A percentile compares a stretch with the other conserved stretches of the same genome.
These are phyloP conservation scores for Porphyra umbilicalis DNA, from an alignment of 31 red algal genomes.

Conservation along the genomic window DNA sequence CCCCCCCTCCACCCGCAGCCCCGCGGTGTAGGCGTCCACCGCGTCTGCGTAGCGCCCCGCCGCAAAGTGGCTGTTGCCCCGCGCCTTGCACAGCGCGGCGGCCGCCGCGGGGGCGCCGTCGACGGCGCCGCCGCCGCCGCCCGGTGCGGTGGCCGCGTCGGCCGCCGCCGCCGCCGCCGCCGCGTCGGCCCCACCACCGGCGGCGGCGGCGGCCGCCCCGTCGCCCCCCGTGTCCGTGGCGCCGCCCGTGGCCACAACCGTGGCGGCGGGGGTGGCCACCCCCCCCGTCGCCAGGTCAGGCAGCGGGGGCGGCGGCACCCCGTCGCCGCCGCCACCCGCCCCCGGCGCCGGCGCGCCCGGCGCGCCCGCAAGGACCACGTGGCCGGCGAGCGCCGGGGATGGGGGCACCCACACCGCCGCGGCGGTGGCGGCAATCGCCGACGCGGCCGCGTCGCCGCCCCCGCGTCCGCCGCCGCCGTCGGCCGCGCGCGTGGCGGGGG, in stretches of 20 bases:
- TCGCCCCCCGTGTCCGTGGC: background rate
- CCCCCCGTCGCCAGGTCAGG: background rate
- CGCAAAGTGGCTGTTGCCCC: conserved; percentile 51
- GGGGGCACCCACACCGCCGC: background rate
- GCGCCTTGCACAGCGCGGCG: conserved; percentile 21
- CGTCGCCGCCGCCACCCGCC: background rate
- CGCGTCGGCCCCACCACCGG: no score
- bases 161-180: background rate
- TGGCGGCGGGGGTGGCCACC: background rate
- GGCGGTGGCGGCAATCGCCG: background rate
- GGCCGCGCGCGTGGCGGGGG: no score
- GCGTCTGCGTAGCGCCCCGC: conserved; percentile 51
- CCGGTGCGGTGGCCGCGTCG: background rate
- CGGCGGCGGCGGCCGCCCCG: background rate
- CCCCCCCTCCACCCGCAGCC: conserved; percentile 54
- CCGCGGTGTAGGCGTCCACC: conserved; percentile 56
- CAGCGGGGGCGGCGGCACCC: background rate
- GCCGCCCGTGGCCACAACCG: background rate
- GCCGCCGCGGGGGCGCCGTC: background rate
- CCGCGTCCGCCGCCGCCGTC: no score
- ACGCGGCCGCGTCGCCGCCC: background rate
- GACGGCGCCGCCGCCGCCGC: background rate
- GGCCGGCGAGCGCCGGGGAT: background rate
- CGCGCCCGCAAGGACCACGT: no score
- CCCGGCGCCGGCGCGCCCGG: background rate